Evolutionary conservation across 164 flowering plant genomes (phyloP), one percentile per base, ranked within the genome.

Genomic region (Annona squamosa): DNA sequence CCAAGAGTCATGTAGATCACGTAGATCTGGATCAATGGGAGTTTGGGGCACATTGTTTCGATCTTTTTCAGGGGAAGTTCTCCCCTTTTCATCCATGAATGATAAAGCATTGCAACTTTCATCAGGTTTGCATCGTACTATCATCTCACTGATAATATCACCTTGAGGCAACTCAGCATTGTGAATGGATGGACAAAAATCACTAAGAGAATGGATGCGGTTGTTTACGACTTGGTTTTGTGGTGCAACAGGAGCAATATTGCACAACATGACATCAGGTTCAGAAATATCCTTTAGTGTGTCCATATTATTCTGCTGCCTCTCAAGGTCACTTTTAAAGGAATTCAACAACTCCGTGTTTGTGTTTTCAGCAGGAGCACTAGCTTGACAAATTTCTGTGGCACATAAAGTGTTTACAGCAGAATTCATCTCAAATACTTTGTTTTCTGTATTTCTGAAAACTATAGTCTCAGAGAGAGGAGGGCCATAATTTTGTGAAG

Each of bases 381-480:
- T 59, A 63, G 69, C 71, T 37, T 75, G 74, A 19, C 12, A 57
- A 68, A 67, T 66, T 63, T 76, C 76, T 41, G 73, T 63, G 45
- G 79, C 37, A 48, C 63, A 61, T 66, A 71, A 68, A 62, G 71
- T 46, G 42, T 71, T 74, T 42, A 56, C 45, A 56, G 75, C 18
- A 76, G 77, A 48, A 74, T 26, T 42, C 71, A 73, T 64, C 69
- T 83, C 83, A 52, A 48, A 71, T 59, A 65, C 52, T 69, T 19
- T 67, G 59, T 84, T 82, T 73, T 45, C 67, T 7, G 57, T 65
- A 63, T 72, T 79, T 72, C 83, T 81, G 75, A 79, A 84, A 63
- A 80, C 76, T 45, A 82, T 81, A 85, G 85, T 86, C 81, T 89
- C 86, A 45, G 88, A 79, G 37, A 78, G 77, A 48, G 82, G 82